Base-by-base conservation (phyloP, 2,329 filamentous ascomycete genomes). In the Dactylellina leptospora region DNA sequence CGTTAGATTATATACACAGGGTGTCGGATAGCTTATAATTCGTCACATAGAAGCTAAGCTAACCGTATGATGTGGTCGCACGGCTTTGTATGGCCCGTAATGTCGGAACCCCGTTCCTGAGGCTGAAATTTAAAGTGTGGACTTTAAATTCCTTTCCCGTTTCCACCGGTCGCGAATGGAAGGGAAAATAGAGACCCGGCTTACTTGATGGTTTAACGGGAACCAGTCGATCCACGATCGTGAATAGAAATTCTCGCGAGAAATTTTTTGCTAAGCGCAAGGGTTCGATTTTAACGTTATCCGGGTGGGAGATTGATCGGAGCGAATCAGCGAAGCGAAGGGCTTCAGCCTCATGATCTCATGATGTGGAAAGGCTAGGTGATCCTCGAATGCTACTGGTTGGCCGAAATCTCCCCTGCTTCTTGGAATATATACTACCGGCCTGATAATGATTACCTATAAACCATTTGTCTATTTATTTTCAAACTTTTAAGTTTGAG, bases 171-270 rank as follows among this genome's bases (percentile, higher is more conserved):
- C n/a, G n/a, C n/a, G n/a, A n/a, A 45, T 20, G 18, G 13, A 20
- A 20, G n/a, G 11, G 18, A 45, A 22, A 16, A n/a, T 9, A 16
- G 44, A 23, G 25, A 22, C 10, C 28, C 20, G 38, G 51, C 9
- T 16, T 23, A 13, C n/a, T n/a, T 4, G n/a, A 47, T n/a, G 45
- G 47, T 58, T 63, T 42, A 72, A 72, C 40, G 50, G 25, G 68
- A 72, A 50, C 68, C 68, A 64, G 59, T 72, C 23, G 53, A 72
- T 72, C 42, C 11, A 20, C 28, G 36, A 64, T 63, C 51, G 42
- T 27, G n/a, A 38, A 18, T 10, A 10, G 22, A 20, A 30, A 36
- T 36, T 20, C 16, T 22, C 4, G 38, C 2, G 18, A 44, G 2
- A 20, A n/a, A 44, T 28, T 50, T 20, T 23, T 30, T 50, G 28